Conservation (phyloP, 2,329 filamentous ascomycete genomes). For the Penicillium rolfsii region DNA sequence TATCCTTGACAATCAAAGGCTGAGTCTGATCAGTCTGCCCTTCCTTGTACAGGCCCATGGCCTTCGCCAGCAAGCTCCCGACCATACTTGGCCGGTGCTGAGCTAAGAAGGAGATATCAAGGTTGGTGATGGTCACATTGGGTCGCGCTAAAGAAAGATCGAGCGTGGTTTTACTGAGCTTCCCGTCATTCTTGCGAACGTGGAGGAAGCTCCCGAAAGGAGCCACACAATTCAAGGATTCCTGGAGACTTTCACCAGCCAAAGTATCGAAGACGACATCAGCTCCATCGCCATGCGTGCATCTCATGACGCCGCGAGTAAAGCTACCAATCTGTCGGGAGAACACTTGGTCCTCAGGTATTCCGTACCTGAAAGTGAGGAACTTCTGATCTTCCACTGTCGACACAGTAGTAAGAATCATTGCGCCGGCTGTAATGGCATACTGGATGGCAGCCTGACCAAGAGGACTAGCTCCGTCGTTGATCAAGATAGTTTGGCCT, state of each 20-base stretch:
- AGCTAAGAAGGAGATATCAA: slow-evolving; percentile 20
- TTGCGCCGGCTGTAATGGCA: slow-evolving; percentile 20
- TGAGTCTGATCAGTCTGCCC: slow-evolving; percentile 11
- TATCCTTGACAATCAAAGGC: slow-evolving; percentile 10
- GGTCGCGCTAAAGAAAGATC: slow-evolving; percentile 10
- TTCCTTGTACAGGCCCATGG: slow-evolving; percentile 10
- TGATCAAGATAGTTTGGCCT: slow-evolving; percentile 24
- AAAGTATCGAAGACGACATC: slow-evolving; percentile 27
- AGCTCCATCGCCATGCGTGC: slow-evolving; percentile 20
- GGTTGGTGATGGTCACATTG: slow-evolving; percentile 17
- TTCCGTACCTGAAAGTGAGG: slow-evolving; percentile 14
- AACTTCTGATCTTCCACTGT: slow-evolving; percentile 17
- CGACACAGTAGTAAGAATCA: slow-evolving; percentile 21
- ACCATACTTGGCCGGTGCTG: slow-evolving; percentile 11
- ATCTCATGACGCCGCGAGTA: slow-evolving; percentile 20
- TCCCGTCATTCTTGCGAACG: background rate
- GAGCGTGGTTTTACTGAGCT: slow-evolving; percentile 3
- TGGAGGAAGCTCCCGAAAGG: slow-evolving; percentile 27
- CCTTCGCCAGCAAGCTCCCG: slow-evolving; percentile 7
- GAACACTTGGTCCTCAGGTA: slow-evolving; percentile 22
- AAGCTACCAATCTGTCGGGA: slow-evolving; percentile 18
- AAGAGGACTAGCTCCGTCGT: slow-evolving; percentile 20
- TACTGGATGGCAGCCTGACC: slow-evolving; percentile 33
- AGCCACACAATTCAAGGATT: slow-evolving; percentile 21
- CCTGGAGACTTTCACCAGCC: slow-evolving; percentile 20